Evolutionary conservation across 177 flowering plant species (phyloP).

Genomic region (Vitis hybrid): DNA sequence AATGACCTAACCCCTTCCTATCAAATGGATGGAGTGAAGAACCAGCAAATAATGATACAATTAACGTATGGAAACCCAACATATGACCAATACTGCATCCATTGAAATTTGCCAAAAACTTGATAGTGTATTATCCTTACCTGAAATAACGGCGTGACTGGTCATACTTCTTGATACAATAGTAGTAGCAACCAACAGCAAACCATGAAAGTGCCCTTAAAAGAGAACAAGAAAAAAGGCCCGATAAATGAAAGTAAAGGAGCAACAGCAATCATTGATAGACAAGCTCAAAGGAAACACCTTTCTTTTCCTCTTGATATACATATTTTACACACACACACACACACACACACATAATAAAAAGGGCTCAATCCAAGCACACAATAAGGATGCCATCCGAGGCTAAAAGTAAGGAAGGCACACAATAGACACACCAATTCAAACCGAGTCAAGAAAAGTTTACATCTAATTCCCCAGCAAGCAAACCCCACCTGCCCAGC

Average conservation of each 20-base stretch:
- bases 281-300: neutral
- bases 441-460: no score
- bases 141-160: slow-evolving; percentile 90
- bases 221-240: neutral
- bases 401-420: no score
- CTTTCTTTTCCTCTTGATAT: no score
- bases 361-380: no score
- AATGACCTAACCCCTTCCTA: neutral
- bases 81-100: neutral
- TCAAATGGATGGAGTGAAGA: neutral
- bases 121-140: slow-evolving; percentile 32
- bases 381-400: no score
- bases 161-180: slow-evolving; percentile 85
- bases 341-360: no score
- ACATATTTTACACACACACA: no score
- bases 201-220: slow-evolving; percentile 94
- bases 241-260: slow-evolving; percentile 2
- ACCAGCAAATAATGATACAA: neutral
- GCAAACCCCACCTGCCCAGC: no score
- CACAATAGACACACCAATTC: no score
- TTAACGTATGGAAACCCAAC: neutral
- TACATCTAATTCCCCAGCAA: no score
- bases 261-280: neutral
- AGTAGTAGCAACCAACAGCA: slow-evolving; percentile 99
- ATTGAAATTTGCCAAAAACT: neutral